These are phyloP conservation scores for Suhomyces kilbournensis DNA, from an alignment of 805 yeast genomes.

Conservation along the genomic window DNA sequence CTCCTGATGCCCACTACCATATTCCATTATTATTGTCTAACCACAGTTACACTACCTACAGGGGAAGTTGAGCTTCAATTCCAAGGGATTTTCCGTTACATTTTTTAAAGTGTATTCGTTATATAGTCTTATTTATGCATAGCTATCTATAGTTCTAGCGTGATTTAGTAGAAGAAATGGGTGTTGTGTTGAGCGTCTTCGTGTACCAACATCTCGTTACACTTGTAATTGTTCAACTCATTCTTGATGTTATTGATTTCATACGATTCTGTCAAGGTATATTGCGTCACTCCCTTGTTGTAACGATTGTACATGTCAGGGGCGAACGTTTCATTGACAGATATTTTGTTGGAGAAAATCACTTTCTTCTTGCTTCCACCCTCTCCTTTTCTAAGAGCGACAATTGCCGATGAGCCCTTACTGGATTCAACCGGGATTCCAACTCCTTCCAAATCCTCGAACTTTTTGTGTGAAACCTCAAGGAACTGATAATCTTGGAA, in stretches of 20 bases:
- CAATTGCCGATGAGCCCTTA: constrained; percentile 1
- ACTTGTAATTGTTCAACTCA: constrained; percentile 64
- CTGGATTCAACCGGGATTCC: background rate
- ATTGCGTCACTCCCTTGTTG: constrained; percentile 51
- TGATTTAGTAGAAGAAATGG: constrained; percentile 53
- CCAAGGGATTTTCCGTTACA: background rate
- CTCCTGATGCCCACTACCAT: constrained; percentile 81
- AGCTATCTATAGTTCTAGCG: background rate
- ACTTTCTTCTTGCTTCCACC: constrained; percentile 25
- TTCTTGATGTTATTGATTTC: constrained; percentile 55
- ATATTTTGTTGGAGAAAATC: constrained; percentile 46
- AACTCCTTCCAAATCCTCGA: constrained; percentile 21
- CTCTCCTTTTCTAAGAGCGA: background rate
- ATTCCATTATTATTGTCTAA: constrained; percentile 82
- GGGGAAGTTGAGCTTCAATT: constrained; percentile 57
- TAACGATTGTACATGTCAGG: constrained; percentile 52
- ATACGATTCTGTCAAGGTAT: constrained; percentile 47
- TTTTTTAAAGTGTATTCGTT: background rate
- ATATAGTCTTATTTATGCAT: background rate
- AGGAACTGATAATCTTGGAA: constrained; percentile 32
- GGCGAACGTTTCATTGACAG: constrained; percentile 52
- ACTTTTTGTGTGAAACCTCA: constrained; percentile 28
- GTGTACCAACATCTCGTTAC: constrained; percentile 66
- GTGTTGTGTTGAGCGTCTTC: constrained; percentile 58
- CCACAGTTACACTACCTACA: constrained; percentile 85